Evolutionary conservation across 345 rosid genomes (phyloP), one percentile per base, ranked within the genome.

Genomic region (Eucalyptus lansdowneana): DNA sequence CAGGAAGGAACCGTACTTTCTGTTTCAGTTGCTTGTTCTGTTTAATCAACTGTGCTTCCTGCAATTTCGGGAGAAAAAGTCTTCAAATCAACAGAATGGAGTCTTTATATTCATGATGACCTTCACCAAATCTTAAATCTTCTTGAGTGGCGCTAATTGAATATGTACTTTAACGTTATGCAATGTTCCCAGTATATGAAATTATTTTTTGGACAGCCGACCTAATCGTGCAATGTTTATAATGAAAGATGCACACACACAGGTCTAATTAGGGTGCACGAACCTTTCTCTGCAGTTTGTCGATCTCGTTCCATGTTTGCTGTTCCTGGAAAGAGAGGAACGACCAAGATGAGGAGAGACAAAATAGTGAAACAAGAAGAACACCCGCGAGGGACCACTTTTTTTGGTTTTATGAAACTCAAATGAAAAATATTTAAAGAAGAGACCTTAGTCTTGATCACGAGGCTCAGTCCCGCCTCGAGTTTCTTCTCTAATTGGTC

Each of bases 361-460:
- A 76, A 37, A 37, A 2, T 21, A 76, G 27, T 21, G 47, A 76
- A 76, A 76, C 83, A 19, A 40, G 47, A 72, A 37, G 56, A 22
- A 76, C 83, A 19, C 81, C 4, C 16, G 42, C 29, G 21, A 21
- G 27, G 24, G 44, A 60, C 12, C 50, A 21, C 31, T 40, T 40
- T 58, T 6, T 14, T 29, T n/a, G 69, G n/a, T 16, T 44, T 65
- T 65, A 34, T 27, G 25, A n/a, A 34, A 25, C 12, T 29, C 9
- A 47, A 34, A 88, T 49, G 53, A 76, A 25, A 49, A 25, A 44
- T 14, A 65, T 17, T 8, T 49, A 42, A 89, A 37, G 27, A 37
- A 76, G 47, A 37, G 14, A 89, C 90, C 90, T 89, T 65, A 86
- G 53, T 88, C 93, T 89, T 87, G 47, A 90, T 90, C 83, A 76